Percentiles rank a stretch among this genome's conserved stretches.
phyloP scores from a whole-genome alignment of 345 rosid species.

The Bruguiera sexangula region DNA sequence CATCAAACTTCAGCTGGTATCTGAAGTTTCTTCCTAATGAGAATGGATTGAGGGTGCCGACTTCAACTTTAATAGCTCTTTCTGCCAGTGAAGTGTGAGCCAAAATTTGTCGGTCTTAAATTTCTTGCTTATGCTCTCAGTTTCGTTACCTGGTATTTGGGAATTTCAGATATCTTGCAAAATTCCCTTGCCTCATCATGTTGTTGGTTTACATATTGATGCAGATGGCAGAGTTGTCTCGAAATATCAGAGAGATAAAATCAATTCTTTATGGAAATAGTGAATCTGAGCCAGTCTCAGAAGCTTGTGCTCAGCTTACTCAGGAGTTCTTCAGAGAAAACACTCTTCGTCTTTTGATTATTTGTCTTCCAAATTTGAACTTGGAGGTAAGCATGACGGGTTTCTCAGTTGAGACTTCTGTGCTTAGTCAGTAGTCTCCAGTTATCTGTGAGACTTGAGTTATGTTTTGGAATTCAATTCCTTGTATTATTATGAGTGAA shows the following conservation, averaged over 20 bases:
- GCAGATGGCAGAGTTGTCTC: slow-evolving; percentile 82
- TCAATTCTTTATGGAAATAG: slow-evolving; percentile 87
- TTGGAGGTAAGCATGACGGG: slow-evolving; percentile 59
- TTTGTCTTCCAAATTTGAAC: slow-evolving; percentile 75
- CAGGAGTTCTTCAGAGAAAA: slow-evolving; percentile 91
- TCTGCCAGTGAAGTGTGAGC: no score
- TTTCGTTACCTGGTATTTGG: neutral
- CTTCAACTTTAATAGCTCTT: no score
- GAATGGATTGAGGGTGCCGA: no score
- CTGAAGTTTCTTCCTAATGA: no score
- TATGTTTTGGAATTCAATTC: neutral
- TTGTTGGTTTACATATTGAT: neutral
- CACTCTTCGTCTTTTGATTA: slow-evolving; percentile 66
- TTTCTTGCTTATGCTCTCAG: neutral
- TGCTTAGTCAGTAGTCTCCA: neutral
- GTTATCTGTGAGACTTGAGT: neutral
- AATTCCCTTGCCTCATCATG: neutral
- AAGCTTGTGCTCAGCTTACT: slow-evolving; percentile 88
- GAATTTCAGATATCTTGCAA: neutral
- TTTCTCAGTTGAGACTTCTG: neutral
- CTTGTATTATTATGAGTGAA: neutral
- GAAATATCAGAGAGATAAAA: slow-evolving; percentile 79
- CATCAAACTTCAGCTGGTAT: no score
- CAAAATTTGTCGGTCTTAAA: no score
- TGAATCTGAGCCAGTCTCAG: slow-evolving; percentile 91